These are phyloP conservation scores for Micractinium conductrix DNA, from an alignment of 139 green algal species.

Conservation along the genomic window DNA sequence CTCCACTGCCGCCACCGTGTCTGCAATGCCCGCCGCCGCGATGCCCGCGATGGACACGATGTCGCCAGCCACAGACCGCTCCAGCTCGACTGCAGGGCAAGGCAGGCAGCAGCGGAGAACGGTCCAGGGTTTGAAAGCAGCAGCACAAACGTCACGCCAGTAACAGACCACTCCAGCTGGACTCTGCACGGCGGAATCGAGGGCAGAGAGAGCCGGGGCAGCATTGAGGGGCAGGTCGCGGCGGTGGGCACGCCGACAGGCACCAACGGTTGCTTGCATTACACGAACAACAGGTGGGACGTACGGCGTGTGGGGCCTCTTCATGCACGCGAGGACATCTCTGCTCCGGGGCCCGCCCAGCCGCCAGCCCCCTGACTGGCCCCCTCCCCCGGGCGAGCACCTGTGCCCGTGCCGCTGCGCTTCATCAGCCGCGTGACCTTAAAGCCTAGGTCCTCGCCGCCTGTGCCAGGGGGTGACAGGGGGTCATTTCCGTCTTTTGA, in stretches of 20 bases:
- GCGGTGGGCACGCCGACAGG: too few species aligned
- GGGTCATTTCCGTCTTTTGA: too few species aligned
- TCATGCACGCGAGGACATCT: too few species aligned
- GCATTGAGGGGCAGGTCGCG: too few species aligned
- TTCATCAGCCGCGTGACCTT: constrained; percentile 81
- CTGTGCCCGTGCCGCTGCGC: constrained; percentile 55
- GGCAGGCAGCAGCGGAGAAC: background rate
- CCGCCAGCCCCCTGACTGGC: background rate
- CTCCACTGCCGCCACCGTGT: constrained; percentile 71
- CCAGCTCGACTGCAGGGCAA: constrained; percentile 51
- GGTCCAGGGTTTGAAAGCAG: background rate
- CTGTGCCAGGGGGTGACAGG: too few species aligned
- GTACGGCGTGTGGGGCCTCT: too few species aligned
- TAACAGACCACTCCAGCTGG: too few species aligned
- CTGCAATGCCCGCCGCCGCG: constrained; percentile 65
- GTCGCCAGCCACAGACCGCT: constrained; percentile 77
- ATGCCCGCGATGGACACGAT: constrained; percentile 81
- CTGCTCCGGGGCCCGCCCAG: background rate
- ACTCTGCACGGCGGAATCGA: too few species aligned
- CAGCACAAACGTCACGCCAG: too few species aligned
- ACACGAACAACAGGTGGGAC: too few species aligned
- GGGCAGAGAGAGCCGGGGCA: too few species aligned
- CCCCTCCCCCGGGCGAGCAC: background rate
- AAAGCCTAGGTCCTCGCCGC: constrained; percentile 35
- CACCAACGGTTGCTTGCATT: background rate